Conservation (phyloP, 495 filamentous ascomycete genomes). For the Bacidia rubella region DNA sequence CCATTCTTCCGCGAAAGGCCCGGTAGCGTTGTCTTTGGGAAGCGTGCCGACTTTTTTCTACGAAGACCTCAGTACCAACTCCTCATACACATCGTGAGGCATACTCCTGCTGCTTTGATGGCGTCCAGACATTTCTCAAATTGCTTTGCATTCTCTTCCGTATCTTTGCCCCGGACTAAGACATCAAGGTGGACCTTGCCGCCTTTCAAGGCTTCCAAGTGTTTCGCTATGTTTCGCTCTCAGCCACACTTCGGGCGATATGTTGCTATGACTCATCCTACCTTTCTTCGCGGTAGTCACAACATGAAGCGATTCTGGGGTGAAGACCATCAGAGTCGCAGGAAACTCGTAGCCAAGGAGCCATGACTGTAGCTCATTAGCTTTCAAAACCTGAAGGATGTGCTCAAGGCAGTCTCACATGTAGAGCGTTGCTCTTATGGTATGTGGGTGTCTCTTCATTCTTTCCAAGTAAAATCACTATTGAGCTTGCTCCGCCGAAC, state of each 20-base stretch:
- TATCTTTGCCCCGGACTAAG: slow-evolving; percentile 77
- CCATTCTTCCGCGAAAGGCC: slow-evolving; percentile 94
- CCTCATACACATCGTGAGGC: slow-evolving; percentile 19
- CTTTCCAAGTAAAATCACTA: slow-evolving; percentile 86
- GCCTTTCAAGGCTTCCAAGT: slow-evolving; percentile 82
- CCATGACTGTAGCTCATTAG: slow-evolving; percentile 62
- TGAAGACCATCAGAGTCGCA: slow-evolving; percentile 83
- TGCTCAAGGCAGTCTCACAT: slow-evolving; percentile 49
- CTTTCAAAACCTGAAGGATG: background rate
- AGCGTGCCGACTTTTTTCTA: slow-evolving; percentile 83
- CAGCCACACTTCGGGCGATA: background rate
- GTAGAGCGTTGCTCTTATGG: slow-evolving; percentile 88
- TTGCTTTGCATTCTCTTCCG: slow-evolving; percentile 73
- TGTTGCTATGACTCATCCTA: slow-evolving; percentile 25
- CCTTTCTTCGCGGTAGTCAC: slow-evolving; percentile 97
- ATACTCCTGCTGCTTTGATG: slow-evolving; percentile 79
- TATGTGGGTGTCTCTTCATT: slow-evolving; percentile 73
- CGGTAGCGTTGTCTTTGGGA: slow-evolving; percentile 66
- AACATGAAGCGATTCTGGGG: slow-evolving; percentile 72
- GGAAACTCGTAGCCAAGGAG: slow-evolving; percentile 97
- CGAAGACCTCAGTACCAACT: slow-evolving; percentile 18
- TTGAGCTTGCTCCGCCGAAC: slow-evolving; percentile 72
- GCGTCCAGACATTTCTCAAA: slow-evolving; percentile 67
- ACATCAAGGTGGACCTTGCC: slow-evolving; percentile 86
- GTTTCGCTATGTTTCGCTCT: slow-evolving; percentile 50